These are phyloP conservation scores for Andalucia godoyi DNA, from an alignment of 78 protist genomes.

Conservation along the genomic window DNA sequence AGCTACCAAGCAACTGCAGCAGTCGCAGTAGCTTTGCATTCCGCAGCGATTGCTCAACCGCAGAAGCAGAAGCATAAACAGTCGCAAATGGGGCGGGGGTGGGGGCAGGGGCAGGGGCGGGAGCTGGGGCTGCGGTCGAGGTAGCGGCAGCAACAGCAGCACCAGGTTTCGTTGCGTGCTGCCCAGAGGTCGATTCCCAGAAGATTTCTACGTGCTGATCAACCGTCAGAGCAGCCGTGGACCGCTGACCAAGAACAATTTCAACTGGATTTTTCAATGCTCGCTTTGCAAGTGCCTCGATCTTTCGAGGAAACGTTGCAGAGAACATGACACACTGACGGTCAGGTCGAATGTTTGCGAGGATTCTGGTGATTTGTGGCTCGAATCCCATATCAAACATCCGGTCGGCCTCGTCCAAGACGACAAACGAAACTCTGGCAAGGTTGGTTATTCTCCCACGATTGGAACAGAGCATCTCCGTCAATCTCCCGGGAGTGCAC, in stretches of 20 bases:
- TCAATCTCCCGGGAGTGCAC: slow-evolving; percentile 98
- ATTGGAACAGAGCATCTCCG: slow-evolving; percentile 87
- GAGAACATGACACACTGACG: slow-evolving; percentile 85
- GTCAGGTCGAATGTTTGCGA: slow-evolving; percentile 71
- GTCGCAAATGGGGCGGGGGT: background rate
- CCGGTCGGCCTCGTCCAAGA: slow-evolving; percentile 98
- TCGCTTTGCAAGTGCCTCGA: slow-evolving; percentile 46
- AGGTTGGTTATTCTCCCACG: slow-evolving; percentile 76
- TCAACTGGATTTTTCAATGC: slow-evolving; percentile 71
- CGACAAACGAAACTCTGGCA: slow-evolving; percentile 76
- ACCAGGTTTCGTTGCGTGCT: no score
- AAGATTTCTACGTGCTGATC: slow-evolving; percentile 79
- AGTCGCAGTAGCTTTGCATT: slow-evolving; percentile 7
- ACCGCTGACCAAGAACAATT: slow-evolving; percentile 79
- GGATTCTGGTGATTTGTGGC: slow-evolving; percentile 74
- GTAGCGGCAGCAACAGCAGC: no score
- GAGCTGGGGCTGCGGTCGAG: no score
- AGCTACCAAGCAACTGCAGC: background rate
- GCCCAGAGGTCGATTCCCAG: background rate
- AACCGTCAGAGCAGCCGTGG: slow-evolving; percentile 51
- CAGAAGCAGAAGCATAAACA: background rate
- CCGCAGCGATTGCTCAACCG: background rate
- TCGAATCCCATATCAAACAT: slow-evolving; percentile 96
- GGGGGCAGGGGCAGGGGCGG: no score
- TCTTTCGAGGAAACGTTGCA: slow-evolving; percentile 85